Base-by-base conservation (phyloP, 2,329 filamentous ascomycete genomes). In the Paecilomyces formosus region DNA sequence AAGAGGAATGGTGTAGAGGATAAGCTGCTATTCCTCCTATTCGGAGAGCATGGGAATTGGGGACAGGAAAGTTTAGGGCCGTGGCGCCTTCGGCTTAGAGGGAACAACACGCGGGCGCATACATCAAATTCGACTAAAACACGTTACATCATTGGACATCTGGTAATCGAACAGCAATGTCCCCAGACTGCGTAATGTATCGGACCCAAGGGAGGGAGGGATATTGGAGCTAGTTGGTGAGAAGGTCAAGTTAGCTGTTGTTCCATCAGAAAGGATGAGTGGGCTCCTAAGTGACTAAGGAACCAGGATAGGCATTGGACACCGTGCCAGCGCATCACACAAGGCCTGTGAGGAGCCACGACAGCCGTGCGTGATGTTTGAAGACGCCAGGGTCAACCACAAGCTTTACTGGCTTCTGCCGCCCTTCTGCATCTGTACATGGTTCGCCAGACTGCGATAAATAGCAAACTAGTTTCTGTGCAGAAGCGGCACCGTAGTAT, bases 141-240 rank as follows among this genome's bases (percentile, higher is more conserved):
- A 52, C 50, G 26, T 52, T 52, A 63, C 57, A 68, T 83, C 80
- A 91, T 76, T 89, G 88, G 62, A 88, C 89, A 74, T 97, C 93
- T n/a, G 93, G 93, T 75, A 97, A 82, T 68, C 93, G 85, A 61
- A 97, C 92, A 26, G 93, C 92, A 72, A 97, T 97, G 73, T 97
- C 93, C 64, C 93, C 93, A 13, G 92, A 96, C 76, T 97, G 94
- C 64, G 93, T 99, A 71, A 99, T 99, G 78, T 99, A 99, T 70
- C 94, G 86, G 26, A 99, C 94, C 94, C 94, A 99, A 0, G 94
- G 94, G 56, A 97, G 80, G 22, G 92, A 97, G 3, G 92, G 92
- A 73, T 99, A 99, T 94, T 99, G 94, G 64, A 97, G 79, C 92
- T 97, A 66, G 55, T 24, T 49, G 55, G 50, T 39, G 53, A 26